Percentiles rank a stretch among this genome's conserved stretches.
Conservation (phyloP, 2,329 filamentous ascomycete genomes). For the Aspergillus sp. region DNA sequence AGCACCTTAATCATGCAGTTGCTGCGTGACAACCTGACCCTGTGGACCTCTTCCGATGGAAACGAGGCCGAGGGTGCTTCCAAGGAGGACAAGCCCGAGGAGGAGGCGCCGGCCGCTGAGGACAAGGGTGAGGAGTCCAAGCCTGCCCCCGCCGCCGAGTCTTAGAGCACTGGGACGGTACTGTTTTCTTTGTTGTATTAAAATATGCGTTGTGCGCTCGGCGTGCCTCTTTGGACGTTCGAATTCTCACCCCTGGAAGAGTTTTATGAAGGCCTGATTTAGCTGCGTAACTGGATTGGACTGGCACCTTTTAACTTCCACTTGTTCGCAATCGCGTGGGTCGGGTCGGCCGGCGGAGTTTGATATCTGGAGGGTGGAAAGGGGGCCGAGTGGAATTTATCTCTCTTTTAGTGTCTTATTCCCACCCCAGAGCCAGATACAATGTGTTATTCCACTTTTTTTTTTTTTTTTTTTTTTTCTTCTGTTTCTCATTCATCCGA, state of each 20-base stretch:
- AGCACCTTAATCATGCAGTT: slow-evolving; percentile 99
- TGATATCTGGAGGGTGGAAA: slow-evolving; percentile 43
- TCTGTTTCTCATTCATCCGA: slow-evolving; percentile 11
- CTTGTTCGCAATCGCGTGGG: slow-evolving; percentile 36
- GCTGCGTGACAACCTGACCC: slow-evolving; percentile 94
- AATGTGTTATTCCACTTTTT: slow-evolving; percentile 33
- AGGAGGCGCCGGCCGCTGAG: slow-evolving; percentile 46
- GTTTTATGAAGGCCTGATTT: slow-evolving; percentile 36
- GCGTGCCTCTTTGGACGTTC: slow-evolving; percentile 33
- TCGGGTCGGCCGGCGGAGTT: slow-evolving; percentile 44
- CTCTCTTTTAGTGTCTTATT: slow-evolving; percentile 43
- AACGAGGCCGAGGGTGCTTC: slow-evolving; percentile 64
- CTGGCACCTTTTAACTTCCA: slow-evolving; percentile 35
- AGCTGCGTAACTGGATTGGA: slow-evolving; percentile 37
- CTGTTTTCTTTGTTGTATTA: slow-evolving; percentile 28
- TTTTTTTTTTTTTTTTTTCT: slow-evolving; percentile 25
- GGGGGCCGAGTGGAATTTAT: slow-evolving; percentile 42
- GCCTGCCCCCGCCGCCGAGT: slow-evolving; percentile 33
- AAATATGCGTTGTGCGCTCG: slow-evolving; percentile 26
- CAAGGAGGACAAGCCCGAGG: slow-evolving; percentile 62
- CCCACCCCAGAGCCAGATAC: slow-evolving; percentile 40
- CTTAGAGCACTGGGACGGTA: slow-evolving; percentile 28
- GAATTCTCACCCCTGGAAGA: slow-evolving; percentile 32
- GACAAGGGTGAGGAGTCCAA: slow-evolving; percentile 42
- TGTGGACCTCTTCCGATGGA: slow-evolving; percentile 94